Conservation (phyloP, 495 filamentous ascomycete genomes). For the Cryomyces antarcticus region DNA sequence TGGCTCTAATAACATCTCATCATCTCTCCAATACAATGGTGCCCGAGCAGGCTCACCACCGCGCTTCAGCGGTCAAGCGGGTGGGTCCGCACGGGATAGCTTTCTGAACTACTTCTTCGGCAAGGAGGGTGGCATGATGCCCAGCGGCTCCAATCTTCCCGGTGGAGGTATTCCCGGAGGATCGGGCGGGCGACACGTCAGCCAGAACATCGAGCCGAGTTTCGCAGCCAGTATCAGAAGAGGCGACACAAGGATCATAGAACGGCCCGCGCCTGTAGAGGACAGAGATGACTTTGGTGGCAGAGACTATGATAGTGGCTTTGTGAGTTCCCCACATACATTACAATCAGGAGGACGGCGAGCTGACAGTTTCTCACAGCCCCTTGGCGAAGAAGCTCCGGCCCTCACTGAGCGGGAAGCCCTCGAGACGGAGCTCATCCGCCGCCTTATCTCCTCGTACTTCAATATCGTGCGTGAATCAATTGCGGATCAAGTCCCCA, state of each 20-base stretch:
- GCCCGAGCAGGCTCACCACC: slow-evolving; percentile 40
- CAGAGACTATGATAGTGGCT: slow-evolving; percentile 29
- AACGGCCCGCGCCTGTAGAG: slow-evolving; percentile 7
- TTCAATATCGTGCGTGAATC: slow-evolving; percentile 97
- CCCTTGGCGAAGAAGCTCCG: slow-evolving; percentile 34
- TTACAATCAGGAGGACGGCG: not conserved
- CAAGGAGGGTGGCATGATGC: slow-evolving; percentile 52
- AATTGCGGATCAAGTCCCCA: slow-evolving; percentile 94
- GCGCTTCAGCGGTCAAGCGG: slow-evolving; percentile 30
- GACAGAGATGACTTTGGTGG: slow-evolving; percentile 14
- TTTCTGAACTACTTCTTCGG: slow-evolving; percentile 98
- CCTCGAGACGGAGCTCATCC: slow-evolving; percentile 93
- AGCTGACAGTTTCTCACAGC: slow-evolving; percentile 19
- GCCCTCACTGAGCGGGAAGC: slow-evolving; percentile 87
- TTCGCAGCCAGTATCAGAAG: slow-evolving; percentile 69
- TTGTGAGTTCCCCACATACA: slow-evolving; percentile 30
- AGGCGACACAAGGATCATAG: slow-evolving; percentile 35
- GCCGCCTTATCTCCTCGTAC: slow-evolving; percentile 86
- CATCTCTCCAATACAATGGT: slow-evolving; percentile 49
- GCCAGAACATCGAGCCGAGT: slow-evolving; percentile 54
- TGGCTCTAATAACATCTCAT: slow-evolving; percentile 19
- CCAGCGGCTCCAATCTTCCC: slow-evolving; percentile 19
- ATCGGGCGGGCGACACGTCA: slow-evolving; percentile 41
- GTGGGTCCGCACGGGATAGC: slow-evolving; percentile 47
- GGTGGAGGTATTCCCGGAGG: slow-evolving; percentile 5